Conservation (phyloP, 2,329 filamentous ascomycete genomes). For the Diaporthe destruens region DNA sequence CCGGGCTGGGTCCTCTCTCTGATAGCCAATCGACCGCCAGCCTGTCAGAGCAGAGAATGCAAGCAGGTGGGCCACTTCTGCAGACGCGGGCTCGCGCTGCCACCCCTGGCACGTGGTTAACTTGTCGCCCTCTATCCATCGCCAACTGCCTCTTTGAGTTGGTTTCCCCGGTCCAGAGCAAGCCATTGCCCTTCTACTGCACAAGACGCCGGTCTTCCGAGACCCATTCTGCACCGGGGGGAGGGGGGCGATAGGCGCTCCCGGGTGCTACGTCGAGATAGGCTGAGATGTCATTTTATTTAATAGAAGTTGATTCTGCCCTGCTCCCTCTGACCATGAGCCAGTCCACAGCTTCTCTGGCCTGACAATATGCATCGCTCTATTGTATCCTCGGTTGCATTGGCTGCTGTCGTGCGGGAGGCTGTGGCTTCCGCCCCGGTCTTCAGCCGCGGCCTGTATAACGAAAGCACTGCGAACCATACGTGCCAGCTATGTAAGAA, state of each 20-base stretch:
- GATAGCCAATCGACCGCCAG: slow-evolving; percentile 43
- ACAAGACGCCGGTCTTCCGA: slow-evolving; percentile 17
- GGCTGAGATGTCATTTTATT: slow-evolving; percentile 1
- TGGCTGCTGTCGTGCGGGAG: slow-evolving; percentile 48
- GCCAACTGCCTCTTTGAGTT: slow-evolving; percentile 21
- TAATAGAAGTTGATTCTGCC: not conserved
- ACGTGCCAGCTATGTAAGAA: slow-evolving; percentile 64
- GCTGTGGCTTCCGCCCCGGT: slow-evolving; percentile 47
- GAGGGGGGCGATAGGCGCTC: slow-evolving; percentile 27
- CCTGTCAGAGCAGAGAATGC: slow-evolving; percentile 46
- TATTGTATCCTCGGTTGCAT: slow-evolving; percentile 42
- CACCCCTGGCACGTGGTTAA: slow-evolving; percentile 23
- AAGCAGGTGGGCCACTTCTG: slow-evolving; percentile 44
- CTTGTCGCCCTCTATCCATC: not conserved
- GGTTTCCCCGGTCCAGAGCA: slow-evolving; percentile 2
- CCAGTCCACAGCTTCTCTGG: not conserved
- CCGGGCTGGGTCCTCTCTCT: slow-evolving; percentile 2
- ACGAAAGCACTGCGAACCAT: slow-evolving; percentile 66
- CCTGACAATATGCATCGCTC: slow-evolving; percentile 47
- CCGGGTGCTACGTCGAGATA: slow-evolving; percentile 19
- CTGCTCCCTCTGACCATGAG: not conserved
- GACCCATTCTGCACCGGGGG: slow-evolving; percentile 9
- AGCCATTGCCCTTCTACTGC: slow-evolving; percentile 4
- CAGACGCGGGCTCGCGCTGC: slow-evolving; percentile 6
- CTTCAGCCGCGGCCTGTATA: slow-evolving; percentile 52